These are phyloP conservation scores for Rhinocladiella similis DNA, from an alignment of 2,329 filamentous ascomycete genomes.

Conservation along the genomic window DNA sequence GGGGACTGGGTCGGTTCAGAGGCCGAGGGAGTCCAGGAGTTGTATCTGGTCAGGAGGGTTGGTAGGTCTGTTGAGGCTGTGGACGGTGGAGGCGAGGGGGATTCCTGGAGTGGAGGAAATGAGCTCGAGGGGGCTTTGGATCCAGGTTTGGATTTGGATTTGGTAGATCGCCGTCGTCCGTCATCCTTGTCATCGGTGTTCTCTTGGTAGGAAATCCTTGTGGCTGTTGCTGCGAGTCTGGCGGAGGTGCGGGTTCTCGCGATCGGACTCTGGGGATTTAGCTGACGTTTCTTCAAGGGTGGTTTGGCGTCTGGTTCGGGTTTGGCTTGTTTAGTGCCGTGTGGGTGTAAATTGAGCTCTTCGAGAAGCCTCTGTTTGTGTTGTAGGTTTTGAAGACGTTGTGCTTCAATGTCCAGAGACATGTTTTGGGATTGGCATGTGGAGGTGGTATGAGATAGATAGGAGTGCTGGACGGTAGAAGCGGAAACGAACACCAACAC, in stretches of 20 bases:
- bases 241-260: conserved; percentile 46
- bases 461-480: too few species aligned
- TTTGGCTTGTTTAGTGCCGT: neutral
- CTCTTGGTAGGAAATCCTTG: conserved; percentile 35
- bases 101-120: neutral
- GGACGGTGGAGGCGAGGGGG: conserved; percentile 13
- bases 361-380: conserved; percentile 51
- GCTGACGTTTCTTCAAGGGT: conserved; percentile 43
- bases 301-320: conserved; percentile 9
- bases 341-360: conserved; percentile 45
- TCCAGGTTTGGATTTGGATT: conserved; percentile 4
- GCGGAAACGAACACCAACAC: neutral
- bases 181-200: neutral
- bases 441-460: neutral
- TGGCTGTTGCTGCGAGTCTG: conserved; percentile 44
- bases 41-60: conserved; percentile 40
- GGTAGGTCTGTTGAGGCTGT: conserved; percentile 11
- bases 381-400: conserved; percentile 50
- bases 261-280: conserved; percentile 23
- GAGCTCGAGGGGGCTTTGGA: neutral
- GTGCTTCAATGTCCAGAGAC: conserved; percentile 43
- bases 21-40: conserved; percentile 44
- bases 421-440: neutral
- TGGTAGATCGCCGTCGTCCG: neutral
- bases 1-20: conserved; percentile 43